Percentiles rank a stretch among this genome's conserved stretches.
Evolutionary conservation across 148 eudicot species (phyloP).

Genomic region (Diospyros kaki): DNA sequence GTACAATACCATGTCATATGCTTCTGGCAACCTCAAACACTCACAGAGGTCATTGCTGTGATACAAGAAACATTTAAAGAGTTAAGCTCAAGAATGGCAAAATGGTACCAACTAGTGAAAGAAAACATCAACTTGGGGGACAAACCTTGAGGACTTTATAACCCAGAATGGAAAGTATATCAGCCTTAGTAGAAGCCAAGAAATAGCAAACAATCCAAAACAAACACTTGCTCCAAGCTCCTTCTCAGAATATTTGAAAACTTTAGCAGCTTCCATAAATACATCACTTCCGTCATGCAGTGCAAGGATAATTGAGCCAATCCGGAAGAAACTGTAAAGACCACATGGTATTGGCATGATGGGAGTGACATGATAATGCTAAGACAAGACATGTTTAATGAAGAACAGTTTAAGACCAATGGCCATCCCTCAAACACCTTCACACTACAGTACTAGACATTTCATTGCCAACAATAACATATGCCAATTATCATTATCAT

Average conservation of each 20-base stretch:
- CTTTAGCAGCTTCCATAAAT: conserved; percentile 91
- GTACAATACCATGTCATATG: conserved; percentile 41
- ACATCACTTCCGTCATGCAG: conserved; percentile 96
- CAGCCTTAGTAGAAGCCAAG: conserved; percentile 86
- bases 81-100: conserved; percentile 1
- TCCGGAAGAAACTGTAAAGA: conserved; percentile 64
- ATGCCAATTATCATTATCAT: too few relatives aligned
- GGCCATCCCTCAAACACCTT: background rate
- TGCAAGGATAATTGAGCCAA: conserved; percentile 77
- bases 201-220: conserved; percentile 85
- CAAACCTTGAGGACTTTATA: conserved; percentile 77
- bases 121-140: conserved; percentile 5
- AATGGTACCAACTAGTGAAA: background rate
- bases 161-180: conserved; percentile 86
- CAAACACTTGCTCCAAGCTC: conserved; percentile 83
- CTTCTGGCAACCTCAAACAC: conserved; percentile 52
- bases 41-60: conserved; percentile 49
- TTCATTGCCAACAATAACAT: background rate
- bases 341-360: background rate
- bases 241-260: conserved; percentile 83
- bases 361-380: background rate
- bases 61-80: conserved; percentile 14
- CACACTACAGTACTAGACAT: background rate
- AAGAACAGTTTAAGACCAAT: background rate
- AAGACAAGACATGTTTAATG: background rate